Conservation (phyloP, 345 rosid species). For the Rubroshorea leprosula region DNA sequence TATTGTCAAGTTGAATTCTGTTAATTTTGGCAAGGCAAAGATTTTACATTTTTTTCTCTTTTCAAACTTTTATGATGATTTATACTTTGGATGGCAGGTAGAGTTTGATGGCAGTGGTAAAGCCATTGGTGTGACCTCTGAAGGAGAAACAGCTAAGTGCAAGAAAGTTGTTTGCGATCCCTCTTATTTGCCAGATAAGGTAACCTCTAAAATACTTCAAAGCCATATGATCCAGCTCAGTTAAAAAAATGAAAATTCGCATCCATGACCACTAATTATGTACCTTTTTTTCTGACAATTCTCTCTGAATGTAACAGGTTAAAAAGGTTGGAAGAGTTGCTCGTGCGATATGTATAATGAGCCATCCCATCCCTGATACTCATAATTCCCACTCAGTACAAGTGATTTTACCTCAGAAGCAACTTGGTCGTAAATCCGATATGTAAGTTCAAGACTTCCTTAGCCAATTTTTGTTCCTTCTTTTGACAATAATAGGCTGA, state of each 20-base stretch:
- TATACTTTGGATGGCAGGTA: conserved; percentile 37
- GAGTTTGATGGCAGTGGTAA: conserved; percentile 70
- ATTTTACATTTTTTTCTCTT: conserved; percentile 5
- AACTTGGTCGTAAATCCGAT: conserved; percentile 85
- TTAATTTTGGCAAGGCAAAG: too few relatives aligned
- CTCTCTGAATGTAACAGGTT: conserved; percentile 39
- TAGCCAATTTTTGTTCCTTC: neutral
- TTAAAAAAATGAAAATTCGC: too few relatives aligned
- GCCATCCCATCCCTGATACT: conserved; percentile 86
- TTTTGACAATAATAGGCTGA: too few relatives aligned
- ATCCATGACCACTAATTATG: neutral
- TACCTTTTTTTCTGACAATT: neutral
- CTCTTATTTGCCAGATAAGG: conserved; percentile 77
- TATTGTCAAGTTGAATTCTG: too few relatives aligned
- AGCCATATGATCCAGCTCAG: neutral
- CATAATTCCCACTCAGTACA: conserved; percentile 80
- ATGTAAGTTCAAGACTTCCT: conserved; percentile 38
- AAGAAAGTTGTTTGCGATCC: conserved; percentile 90
- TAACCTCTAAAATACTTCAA: conserved; percentile 18
- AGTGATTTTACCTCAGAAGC: conserved; percentile 94
- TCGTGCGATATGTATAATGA: conserved; percentile 91
- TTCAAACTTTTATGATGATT: neutral
- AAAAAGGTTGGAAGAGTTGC: conserved; percentile 82
- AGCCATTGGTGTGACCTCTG: conserved; percentile 74
- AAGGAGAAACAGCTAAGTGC: conserved; percentile 96